These are phyloP conservation scores for Aaosphaeria pasadenensis DNA, from an alignment of 2,329 filamentous ascomycete genomes.

Conservation along the genomic window DNA sequence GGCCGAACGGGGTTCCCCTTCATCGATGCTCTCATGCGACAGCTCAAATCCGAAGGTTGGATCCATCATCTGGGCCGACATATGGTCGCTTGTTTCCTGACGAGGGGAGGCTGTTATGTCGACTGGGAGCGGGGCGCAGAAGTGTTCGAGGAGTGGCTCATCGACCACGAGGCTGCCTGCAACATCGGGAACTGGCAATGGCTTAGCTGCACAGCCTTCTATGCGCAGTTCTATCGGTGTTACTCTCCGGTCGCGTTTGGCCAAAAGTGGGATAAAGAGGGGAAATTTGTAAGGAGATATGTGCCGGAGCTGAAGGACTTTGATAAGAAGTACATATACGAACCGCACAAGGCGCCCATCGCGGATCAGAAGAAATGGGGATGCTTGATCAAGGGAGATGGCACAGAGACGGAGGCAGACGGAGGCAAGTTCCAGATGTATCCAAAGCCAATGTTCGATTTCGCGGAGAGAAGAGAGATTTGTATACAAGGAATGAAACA, in stretches of 20 bases:
- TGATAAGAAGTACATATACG: constrained; percentile 70
- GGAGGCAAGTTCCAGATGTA: constrained; percentile 51
- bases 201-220: constrained; percentile 74
- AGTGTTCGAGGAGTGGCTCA: constrained; percentile 72
- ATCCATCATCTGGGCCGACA: constrained; percentile 77
- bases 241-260: constrained; percentile 71
- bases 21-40: constrained; percentile 79
- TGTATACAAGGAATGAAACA: constrained; percentile 69
- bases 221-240: constrained; percentile 66
- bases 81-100: constrained; percentile 78
- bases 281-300: constrained; percentile 61
- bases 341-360: constrained; percentile 72
- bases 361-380: constrained; percentile 67
- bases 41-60: constrained; percentile 70
- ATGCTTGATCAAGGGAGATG: constrained; percentile 59
- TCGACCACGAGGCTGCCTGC: constrained; percentile 73
- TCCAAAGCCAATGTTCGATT: constrained; percentile 77
- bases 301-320: constrained; percentile 64
- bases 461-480: constrained; percentile 57
- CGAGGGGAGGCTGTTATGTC: constrained; percentile 73
- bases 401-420: constrained; percentile 29
- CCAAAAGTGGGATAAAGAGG: constrained; percentile 72
- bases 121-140: constrained; percentile 77
- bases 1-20: constrained; percentile 74
- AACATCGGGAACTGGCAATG: constrained; percentile 79